Conservation (phyloP, 495 filamentous ascomycete species). For the Hyaloscypha variabilis region DNA sequence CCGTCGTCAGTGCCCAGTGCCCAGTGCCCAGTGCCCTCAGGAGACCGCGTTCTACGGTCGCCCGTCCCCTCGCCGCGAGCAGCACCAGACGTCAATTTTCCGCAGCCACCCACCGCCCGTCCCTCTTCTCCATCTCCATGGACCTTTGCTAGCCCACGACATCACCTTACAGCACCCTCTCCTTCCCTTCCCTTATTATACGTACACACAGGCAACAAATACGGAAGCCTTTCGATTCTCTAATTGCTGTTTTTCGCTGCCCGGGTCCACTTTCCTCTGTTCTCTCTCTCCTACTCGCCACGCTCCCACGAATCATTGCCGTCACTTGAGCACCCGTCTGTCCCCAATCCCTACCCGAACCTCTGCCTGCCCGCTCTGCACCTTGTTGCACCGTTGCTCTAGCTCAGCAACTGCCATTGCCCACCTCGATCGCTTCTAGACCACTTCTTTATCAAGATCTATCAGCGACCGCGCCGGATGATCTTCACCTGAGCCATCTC, state of each 20-base stretch:
- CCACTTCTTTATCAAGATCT: neutral
- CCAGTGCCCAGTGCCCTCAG: too few species aligned
- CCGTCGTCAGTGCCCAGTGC: too few species aligned
- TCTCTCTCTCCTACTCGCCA: neutral
- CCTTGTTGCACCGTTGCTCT: neutral
- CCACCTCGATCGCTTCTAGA: conserved; percentile 10
- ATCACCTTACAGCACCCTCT: too few species aligned
- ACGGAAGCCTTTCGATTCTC: conserved; percentile 33
- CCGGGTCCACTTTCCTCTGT: conserved; percentile 11
- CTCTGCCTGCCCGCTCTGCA: conserved; percentile 10
- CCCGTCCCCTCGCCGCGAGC: neutral
- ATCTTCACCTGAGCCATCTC: neutral
- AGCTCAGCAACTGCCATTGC: conserved; percentile 4
- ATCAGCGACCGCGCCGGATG: neutral
- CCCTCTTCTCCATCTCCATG: neutral
- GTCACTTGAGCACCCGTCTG: neutral
- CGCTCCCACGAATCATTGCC: conserved; percentile 11
- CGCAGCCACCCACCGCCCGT: conserved; percentile 12
- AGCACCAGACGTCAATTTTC: conserved; percentile 1
- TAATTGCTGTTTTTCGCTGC: conserved; percentile 14
- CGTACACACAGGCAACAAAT: conserved; percentile 31
- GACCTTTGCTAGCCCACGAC: neutral
- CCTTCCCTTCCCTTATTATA: conserved; percentile 19
- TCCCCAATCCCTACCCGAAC: neutral
- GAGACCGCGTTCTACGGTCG: too few species aligned